phyloP scores from a whole-genome alignment of 768 basidiomycete species.

The Leccinum pellstonianum region DNA sequence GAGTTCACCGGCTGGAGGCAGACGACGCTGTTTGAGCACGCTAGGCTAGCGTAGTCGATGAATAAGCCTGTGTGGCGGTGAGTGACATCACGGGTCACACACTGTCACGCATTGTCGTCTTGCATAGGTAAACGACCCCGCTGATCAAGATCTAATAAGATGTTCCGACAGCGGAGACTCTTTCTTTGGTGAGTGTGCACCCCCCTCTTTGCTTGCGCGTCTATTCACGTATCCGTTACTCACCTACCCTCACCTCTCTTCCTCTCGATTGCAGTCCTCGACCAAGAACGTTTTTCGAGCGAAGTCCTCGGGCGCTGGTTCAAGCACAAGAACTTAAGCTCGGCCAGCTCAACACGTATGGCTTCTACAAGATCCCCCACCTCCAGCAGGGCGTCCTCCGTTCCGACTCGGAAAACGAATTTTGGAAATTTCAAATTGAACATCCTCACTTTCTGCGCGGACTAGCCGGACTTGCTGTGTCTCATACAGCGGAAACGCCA shows the following conservation, averaged over 20 bases:
- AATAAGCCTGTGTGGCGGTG: too few relatives aligned
- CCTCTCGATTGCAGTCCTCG: constrained; percentile 58
- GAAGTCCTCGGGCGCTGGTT: constrained; percentile 93
- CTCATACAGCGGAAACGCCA: constrained; percentile 86
- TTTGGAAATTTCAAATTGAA: constrained; percentile 75
- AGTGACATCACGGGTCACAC: too few relatives aligned
- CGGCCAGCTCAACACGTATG: constrained; percentile 95
- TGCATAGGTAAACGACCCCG: constrained; percentile 69
- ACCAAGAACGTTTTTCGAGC: constrained; percentile 86
- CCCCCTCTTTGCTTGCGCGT: background rate
- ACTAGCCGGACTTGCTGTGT: constrained; percentile 81
- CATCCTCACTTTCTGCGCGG: constrained; percentile 87
- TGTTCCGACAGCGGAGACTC: constrained; percentile 93
- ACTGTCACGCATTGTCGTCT: too few relatives aligned
- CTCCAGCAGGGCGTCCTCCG: constrained; percentile 92
- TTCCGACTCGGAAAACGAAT: constrained; percentile 75
- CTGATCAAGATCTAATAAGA: constrained; percentile 79
- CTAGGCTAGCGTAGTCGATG: too few relatives aligned
- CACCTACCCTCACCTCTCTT: background rate
- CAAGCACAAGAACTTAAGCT: constrained; percentile 97
- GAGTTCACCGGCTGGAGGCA: too few relatives aligned
- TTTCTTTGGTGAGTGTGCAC: constrained; percentile 82
- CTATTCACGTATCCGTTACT: background rate
- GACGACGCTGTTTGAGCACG: too few relatives aligned
- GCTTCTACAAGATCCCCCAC: constrained; percentile 95